Evolutionary conservation across 2,329 filamentous ascomycete genomes (phyloP).

Genomic region (Pseudogymnoascus sp.): DNA sequence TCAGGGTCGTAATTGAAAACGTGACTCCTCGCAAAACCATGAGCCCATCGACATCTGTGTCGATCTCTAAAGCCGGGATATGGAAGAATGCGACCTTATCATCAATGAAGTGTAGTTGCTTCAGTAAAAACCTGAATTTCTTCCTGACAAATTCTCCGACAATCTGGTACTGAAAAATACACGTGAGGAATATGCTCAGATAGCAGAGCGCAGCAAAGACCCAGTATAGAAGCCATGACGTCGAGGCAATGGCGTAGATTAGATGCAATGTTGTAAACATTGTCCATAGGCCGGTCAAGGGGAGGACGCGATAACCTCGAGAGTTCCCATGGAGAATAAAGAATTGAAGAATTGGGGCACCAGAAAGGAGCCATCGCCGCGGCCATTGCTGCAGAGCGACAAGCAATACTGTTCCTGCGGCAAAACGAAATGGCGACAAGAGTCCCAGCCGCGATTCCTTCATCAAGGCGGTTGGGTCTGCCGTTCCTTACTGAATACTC

Average conservation of each 20-base stretch:
- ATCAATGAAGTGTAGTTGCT: conserved; percentile 41
- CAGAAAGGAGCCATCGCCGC: conserved; percentile 34
- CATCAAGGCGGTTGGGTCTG: neutral
- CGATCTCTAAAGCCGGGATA: conserved; percentile 43
- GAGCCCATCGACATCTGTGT: conserved; percentile 44
- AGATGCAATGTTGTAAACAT: conserved; percentile 40
- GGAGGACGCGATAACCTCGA: conserved; percentile 33
- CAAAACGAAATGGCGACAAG: conserved; percentile 4
- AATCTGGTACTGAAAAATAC: conserved; percentile 37
- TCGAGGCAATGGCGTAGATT: conserved; percentile 39
- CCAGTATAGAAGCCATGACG: conserved; percentile 44
- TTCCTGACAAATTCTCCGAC: conserved; percentile 23
- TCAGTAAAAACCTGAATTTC: conserved; percentile 28
- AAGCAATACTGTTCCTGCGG: conserved; percentile 12
- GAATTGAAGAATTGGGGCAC: conserved; percentile 31
- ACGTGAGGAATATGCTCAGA: conserved; percentile 34
- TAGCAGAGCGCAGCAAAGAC: conserved; percentile 37
- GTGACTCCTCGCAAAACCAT: conserved; percentile 46
- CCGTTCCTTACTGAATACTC: neutral
- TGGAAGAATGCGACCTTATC: conserved; percentile 40
- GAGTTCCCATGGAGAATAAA: conserved; percentile 30
- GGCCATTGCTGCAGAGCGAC: conserved; percentile 26
- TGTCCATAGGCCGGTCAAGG: conserved; percentile 39
- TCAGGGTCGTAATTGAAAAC: conserved; percentile 42
- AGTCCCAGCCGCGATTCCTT: neutral